Percentiles rank a stretch among this genome's conserved stretches.
phyloP scores from a whole-genome alignment of 495 filamentous ascomycete species.

The Aspergillus kassunensis region DNA sequence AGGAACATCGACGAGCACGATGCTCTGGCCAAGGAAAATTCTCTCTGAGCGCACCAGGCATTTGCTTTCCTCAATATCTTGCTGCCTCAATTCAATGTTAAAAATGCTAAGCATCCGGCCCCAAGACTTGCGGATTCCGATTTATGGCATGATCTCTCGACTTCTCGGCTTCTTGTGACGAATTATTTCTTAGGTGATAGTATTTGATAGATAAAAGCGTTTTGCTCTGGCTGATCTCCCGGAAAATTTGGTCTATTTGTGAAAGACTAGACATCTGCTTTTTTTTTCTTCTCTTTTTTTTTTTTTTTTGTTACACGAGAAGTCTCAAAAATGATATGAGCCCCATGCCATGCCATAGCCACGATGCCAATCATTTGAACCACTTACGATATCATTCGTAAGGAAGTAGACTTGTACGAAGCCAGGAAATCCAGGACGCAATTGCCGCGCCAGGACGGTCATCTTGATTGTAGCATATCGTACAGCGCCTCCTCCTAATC shows the following conservation, averaged over 20 bases:
- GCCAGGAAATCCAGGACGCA: neutral
- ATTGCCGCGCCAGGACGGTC: neutral
- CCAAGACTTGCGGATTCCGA: neutral
- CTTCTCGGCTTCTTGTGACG: constrained; percentile 16
- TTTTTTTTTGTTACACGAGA: too few relatives aligned
- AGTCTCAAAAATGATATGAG: neutral
- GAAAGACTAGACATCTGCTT: neutral
- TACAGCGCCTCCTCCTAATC: neutral
- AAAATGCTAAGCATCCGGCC: neutral
- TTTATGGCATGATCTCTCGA: constrained; percentile 6
- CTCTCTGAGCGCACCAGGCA: constrained; percentile 22
- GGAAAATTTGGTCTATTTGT: neutral
- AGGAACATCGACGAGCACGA: constrained; percentile 95
- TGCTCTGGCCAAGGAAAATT: constrained; percentile 55
- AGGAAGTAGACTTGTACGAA: neutral
- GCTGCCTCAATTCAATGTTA: neutral
- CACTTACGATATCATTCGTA: neutral
- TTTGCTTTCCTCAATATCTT: neutral
- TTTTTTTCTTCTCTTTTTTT: neutral
- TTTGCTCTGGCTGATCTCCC: neutral
- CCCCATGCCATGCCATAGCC: neutral
- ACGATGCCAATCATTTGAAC: neutral
- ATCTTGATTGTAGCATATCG: neutral
- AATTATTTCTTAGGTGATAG: constrained; percentile 30
- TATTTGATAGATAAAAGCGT: constrained; percentile 20